Evolutionary conservation across 75 land plant genomes (phyloP).

Genomic region (Adiantum capillusveneris): DNA sequence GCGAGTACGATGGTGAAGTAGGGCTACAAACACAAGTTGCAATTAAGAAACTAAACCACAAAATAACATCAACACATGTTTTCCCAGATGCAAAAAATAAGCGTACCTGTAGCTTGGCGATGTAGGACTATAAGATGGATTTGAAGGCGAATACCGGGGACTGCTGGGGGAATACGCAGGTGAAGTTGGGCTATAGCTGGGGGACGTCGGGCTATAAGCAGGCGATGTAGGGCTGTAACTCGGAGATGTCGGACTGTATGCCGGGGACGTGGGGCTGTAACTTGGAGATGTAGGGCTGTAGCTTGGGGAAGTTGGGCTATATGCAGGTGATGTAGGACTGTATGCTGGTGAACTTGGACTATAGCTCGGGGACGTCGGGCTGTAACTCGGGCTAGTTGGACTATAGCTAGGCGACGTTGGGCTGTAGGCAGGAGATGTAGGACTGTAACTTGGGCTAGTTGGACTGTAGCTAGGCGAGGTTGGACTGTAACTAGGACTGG

Average conservation of each 20-base stretch:
- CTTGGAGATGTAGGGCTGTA: slow-evolving; percentile 84
- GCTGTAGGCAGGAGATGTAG: slow-evolving; percentile 72
- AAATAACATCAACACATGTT: too few relatives aligned
- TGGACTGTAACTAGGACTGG: slow-evolving; percentile 52
- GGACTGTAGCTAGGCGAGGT: slow-evolving; percentile 58
- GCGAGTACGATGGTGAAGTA: slow-evolving; percentile 91
- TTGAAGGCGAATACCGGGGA: slow-evolving; percentile 72
- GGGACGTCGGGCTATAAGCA: slow-evolving; percentile 80
- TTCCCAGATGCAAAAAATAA: neutral
- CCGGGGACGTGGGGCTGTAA: slow-evolving; percentile 86
- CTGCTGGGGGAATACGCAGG: slow-evolving; percentile 81
- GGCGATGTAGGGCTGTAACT: slow-evolving; percentile 92
- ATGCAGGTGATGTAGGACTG: slow-evolving; percentile 53
- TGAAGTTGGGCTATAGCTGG: slow-evolving; percentile 82
- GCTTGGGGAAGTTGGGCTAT: slow-evolving; percentile 66
- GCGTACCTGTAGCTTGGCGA: slow-evolving; percentile 67
- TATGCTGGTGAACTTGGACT: slow-evolving; percentile 61
- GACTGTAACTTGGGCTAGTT: slow-evolving; percentile 58
- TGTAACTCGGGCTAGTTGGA: slow-evolving; percentile 75
- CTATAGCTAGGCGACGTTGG: slow-evolving; percentile 78
- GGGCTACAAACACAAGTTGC: slow-evolving; percentile 64
- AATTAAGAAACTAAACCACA: too few relatives aligned
- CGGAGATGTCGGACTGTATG: slow-evolving; percentile 91
- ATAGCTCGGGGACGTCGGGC: slow-evolving; percentile 69
- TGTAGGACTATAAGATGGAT: slow-evolving; percentile 68